These are phyloP conservation scores for Hamigera avellanea DNA, from an alignment of 495 filamentous ascomycete genomes.

Conservation along the genomic window DNA sequence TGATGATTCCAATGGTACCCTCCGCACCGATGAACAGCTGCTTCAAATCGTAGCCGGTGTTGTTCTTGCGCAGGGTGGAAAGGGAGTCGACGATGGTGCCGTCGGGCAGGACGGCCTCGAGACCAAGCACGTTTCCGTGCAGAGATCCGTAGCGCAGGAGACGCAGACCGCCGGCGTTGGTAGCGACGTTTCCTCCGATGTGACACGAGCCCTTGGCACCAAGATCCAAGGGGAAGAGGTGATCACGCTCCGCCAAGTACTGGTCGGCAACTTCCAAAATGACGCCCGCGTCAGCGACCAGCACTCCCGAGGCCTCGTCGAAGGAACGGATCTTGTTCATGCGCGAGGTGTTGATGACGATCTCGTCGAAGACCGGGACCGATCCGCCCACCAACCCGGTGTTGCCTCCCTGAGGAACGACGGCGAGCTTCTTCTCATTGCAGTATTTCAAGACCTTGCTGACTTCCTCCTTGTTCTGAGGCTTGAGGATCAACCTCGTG, in stretches of 20 bases:
- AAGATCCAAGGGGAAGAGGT: conserved; percentile 91
- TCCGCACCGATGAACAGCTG: conserved; percentile 94
- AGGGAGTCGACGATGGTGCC: conserved; percentile 86
- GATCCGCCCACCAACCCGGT: conserved; percentile 91
- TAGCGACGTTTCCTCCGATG: conserved; percentile 95
- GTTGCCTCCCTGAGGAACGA: conserved; percentile 97
- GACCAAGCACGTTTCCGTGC: conserved; percentile 81
- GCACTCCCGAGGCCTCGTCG: conserved; percentile 80
- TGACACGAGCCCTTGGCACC: conserved; percentile 97
- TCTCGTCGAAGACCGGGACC: conserved; percentile 95
- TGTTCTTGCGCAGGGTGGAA: conserved; percentile 85
- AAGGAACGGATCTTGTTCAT: conserved; percentile 90
- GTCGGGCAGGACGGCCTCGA: conserved; percentile 87
- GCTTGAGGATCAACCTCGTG: conserved; percentile 76
- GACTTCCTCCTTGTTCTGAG: conserved; percentile 68
- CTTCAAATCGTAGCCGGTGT: conserved; percentile 95
- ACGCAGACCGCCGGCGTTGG: conserved; percentile 86
- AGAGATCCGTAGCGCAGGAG: conserved; percentile 87
- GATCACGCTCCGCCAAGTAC: conserved; percentile 61
- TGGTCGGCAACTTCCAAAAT: conserved; percentile 83
- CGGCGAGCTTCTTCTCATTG: conserved; percentile 79
- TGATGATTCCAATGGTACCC: conserved; percentile 91
- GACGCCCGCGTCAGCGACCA: conserved; percentile 82
- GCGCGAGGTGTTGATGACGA: conserved; percentile 76
- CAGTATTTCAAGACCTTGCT: conserved; percentile 85